Percentiles rank a stretch among this genome's conserved stretches.
These are phyloP conservation scores for Cyclanthera cordifolia DNA, from an alignment of 306 rosid species.

Conservation along the genomic window DNA sequence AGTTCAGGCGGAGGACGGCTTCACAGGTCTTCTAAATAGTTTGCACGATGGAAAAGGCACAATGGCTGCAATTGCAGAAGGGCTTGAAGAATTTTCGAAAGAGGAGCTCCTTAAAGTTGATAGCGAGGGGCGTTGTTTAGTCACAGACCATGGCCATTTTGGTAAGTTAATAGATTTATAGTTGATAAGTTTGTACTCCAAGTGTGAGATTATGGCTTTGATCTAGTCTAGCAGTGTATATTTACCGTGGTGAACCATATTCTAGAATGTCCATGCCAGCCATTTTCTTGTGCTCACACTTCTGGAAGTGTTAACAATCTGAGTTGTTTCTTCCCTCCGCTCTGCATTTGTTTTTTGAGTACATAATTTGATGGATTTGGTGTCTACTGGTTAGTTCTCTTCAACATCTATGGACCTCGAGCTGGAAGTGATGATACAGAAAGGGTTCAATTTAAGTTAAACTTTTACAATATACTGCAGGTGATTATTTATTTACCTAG, in stretches of 20 bases:
- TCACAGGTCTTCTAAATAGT: slow-evolving; percentile 45
- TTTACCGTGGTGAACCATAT: background rate
- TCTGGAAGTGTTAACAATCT: background rate
- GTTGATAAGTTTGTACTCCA: background rate
- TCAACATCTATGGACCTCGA: slow-evolving; percentile 84
- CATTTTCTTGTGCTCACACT: background rate
- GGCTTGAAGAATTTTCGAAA: slow-evolving; percentile 46
- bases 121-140: slow-evolving; percentile 71
- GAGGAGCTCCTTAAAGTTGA: slow-evolving; percentile 68
- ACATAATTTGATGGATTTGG: slow-evolving; percentile 4
- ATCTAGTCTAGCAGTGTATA: background rate
- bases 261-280: background rate
- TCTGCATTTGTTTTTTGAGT: background rate
- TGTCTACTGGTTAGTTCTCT: slow-evolving; percentile 52
- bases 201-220: background rate
- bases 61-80: slow-evolving; percentile 25
- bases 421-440: slow-evolving; percentile 65
- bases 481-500: slow-evolving; percentile 30
- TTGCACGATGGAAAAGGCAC: slow-evolving; percentile 29
- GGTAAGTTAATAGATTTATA: slow-evolving; percentile 30
- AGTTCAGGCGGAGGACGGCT: slow-evolving; percentile 72
- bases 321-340: background rate
- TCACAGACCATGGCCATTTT: slow-evolving; percentile 81
- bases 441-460: slow-evolving; percentile 64
- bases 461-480: slow-evolving; percentile 60